phyloP scores from a whole-genome alignment of 306 rosid genomes.

The Prinsepia uniflora region DNA sequence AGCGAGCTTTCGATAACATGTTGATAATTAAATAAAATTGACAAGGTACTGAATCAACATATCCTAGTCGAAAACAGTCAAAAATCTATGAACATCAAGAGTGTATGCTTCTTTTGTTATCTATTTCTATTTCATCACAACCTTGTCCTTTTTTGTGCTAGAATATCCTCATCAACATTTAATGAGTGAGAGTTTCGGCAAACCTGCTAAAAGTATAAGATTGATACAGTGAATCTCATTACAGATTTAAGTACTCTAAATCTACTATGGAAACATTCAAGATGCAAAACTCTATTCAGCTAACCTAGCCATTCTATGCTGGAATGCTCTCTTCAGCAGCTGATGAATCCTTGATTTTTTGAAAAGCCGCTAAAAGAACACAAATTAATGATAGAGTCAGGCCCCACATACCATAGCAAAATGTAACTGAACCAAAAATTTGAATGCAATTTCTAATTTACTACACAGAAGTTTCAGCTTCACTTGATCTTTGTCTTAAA shows the following conservation, averaged over 20 bases:
- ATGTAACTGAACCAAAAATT: not conserved
- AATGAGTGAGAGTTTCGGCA: constrained; percentile 27
- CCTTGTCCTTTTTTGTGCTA: constrained; percentile 23
- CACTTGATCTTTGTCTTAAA: not conserved
- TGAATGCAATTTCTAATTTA: not conserved
- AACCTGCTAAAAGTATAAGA: constrained; percentile 26
- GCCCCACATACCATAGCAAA: not conserved
- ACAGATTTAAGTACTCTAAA: not conserved
- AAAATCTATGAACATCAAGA: not conserved
- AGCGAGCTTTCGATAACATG: too few relatives aligned
- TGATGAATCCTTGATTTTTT: constrained; percentile 35
- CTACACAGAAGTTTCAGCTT: not conserved
- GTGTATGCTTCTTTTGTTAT: constrained; percentile 2
- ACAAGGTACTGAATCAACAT: not conserved
- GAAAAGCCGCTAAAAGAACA: constrained; percentile 28
- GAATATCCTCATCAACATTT: constrained; percentile 27
- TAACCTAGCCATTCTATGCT: constrained; percentile 17
- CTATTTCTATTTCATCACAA: not conserved
- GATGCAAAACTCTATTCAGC: not conserved
- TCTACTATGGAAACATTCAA: constrained; percentile 1
- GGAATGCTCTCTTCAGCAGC: constrained; percentile 27
- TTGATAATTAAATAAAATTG: not conserved
- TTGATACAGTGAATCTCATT: not conserved
- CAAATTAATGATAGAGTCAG: constrained; percentile 15
- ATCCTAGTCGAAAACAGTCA: not conserved